These are phyloP conservation scores for Gossypium ekmanianum DNA, from an alignment of 345 rosid genomes.

Conservation along the genomic window DNA sequence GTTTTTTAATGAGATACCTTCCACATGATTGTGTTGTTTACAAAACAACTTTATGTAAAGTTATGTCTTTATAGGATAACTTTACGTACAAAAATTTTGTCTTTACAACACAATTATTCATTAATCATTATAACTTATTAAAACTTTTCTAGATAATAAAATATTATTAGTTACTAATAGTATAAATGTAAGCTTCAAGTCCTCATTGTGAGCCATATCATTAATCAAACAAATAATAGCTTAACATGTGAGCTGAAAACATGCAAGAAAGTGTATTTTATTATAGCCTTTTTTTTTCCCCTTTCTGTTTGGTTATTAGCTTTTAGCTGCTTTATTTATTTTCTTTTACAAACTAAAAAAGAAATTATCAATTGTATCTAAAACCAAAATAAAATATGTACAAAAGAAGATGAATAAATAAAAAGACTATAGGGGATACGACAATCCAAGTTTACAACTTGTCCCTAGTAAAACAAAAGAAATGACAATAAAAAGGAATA, in stretches of 20 bases:
- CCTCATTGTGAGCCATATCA: neutral
- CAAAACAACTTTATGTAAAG: too few relatives aligned
- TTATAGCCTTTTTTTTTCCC: neutral
- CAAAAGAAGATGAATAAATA: neutral
- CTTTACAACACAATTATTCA: too few relatives aligned
- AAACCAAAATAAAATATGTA: neutral
- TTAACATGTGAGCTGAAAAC: conserved; percentile 1
- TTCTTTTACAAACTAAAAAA: neutral
- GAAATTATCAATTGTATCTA: neutral
- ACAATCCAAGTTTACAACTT: neutral
- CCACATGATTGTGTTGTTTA: too few relatives aligned
- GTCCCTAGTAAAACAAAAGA: neutral
- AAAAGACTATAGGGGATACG: neutral
- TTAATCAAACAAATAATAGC: neutral
- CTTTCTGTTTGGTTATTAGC: neutral
- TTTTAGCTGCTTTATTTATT: neutral
- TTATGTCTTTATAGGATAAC: too few relatives aligned
- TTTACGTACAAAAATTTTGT: too few relatives aligned
- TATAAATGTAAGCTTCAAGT: neutral
- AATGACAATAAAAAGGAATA: neutral
- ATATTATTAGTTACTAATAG: too few relatives aligned
- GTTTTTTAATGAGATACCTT: too few relatives aligned
- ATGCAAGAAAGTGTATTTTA: conserved; percentile 5
- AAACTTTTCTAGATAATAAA: too few relatives aligned
- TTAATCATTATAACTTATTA: too few relatives aligned